These are phyloP conservation scores for Neurospora sp. DNA, from an alignment of 495 filamentous ascomycete genomes.

Conservation along the genomic window DNA sequence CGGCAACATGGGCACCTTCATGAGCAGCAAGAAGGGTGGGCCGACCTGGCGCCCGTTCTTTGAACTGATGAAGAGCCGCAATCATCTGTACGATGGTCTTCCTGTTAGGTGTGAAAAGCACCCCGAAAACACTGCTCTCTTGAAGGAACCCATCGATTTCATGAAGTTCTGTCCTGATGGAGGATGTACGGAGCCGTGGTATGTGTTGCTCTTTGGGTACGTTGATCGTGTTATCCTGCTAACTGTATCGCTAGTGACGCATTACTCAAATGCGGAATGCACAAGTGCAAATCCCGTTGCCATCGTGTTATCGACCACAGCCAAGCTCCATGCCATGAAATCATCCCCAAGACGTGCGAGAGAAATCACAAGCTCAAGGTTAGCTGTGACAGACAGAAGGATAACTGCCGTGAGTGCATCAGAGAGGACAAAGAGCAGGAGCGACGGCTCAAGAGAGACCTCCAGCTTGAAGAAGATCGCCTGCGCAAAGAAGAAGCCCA, in stretches of 20 bases:
- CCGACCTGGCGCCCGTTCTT: constrained; percentile 50
- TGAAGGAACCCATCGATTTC: constrained; percentile 45
- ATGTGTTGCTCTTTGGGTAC: constrained; percentile 10
- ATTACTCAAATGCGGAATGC: constrained; percentile 49
- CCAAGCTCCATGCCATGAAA: constrained; percentile 43
- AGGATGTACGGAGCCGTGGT: constrained; percentile 61
- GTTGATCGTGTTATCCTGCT: neutral
- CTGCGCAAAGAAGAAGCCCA: constrained; percentile 42
- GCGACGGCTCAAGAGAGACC: constrained; percentile 36
- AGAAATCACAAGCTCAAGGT: constrained; percentile 39
- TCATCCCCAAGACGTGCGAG: constrained; percentile 39
- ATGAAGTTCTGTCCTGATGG: constrained; percentile 53
- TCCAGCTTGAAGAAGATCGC: constrained; percentile 43
- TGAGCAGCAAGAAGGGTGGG: constrained; percentile 49
- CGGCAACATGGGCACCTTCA: constrained; percentile 61
- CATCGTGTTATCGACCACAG: constrained; percentile 61
- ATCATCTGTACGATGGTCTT: constrained; percentile 58
- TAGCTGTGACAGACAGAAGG: constrained; percentile 19
- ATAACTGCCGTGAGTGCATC: constrained; percentile 41
- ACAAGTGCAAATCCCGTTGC: constrained; percentile 52
- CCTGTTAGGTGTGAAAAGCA: constrained; percentile 62
- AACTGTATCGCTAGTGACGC: constrained; percentile 27
- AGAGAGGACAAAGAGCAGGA: constrained; percentile 37
- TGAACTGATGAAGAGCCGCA: constrained; percentile 40
- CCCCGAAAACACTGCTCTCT: constrained; percentile 35